Conservation (phyloP, 495 filamentous ascomycete genomes). For the Endocarpon pusillum region DNA sequence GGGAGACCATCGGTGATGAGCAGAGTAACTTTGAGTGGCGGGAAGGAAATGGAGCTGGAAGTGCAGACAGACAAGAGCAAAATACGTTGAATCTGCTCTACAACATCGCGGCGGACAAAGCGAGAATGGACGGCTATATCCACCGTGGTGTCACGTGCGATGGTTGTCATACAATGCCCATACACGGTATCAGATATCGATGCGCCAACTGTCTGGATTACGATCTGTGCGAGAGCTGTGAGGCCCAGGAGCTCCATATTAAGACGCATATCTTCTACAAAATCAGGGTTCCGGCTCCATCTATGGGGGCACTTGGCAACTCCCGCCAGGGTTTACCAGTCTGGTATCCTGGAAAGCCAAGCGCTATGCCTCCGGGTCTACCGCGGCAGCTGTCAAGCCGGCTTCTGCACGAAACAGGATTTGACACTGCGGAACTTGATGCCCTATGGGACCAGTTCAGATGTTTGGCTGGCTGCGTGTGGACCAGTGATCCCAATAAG, state of each 20-base stretch:
- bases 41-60: slow-evolving; percentile 33
- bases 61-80: slow-evolving; percentile 47
- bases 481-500: slow-evolving; percentile 62
- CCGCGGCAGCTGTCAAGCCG: slow-evolving; percentile 43
- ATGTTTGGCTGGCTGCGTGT: slow-evolving; percentile 73
- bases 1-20: slow-evolving; percentile 42
- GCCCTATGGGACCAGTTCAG: slow-evolving; percentile 94
- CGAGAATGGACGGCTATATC: slow-evolving; percentile 68
- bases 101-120: slow-evolving; percentile 69
- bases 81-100: slow-evolving; percentile 59
- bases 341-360: slow-evolving; percentile 83
- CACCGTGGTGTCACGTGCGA: slow-evolving; percentile 93
- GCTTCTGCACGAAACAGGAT: slow-evolving; percentile 52
- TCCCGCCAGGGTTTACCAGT: slow-evolving; percentile 54
- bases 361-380: slow-evolving; percentile 43
- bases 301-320: slow-evolving; percentile 33
- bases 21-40: slow-evolving; percentile 39
- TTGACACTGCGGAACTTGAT: slow-evolving; percentile 71
- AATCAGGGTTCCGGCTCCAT: slow-evolving; percentile 56
- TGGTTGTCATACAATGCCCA: slow-evolving; percentile 66
- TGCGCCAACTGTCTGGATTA: slow-evolving; percentile 88
- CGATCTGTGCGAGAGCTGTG: slow-evolving; percentile 79
- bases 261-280: slow-evolving; percentile 97
- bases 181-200: slow-evolving; percentile 78
- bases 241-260: slow-evolving; percentile 65